Conservation (phyloP, 2,329 filamentous ascomycete genomes). For the Tolypocladium tropicale region DNA sequence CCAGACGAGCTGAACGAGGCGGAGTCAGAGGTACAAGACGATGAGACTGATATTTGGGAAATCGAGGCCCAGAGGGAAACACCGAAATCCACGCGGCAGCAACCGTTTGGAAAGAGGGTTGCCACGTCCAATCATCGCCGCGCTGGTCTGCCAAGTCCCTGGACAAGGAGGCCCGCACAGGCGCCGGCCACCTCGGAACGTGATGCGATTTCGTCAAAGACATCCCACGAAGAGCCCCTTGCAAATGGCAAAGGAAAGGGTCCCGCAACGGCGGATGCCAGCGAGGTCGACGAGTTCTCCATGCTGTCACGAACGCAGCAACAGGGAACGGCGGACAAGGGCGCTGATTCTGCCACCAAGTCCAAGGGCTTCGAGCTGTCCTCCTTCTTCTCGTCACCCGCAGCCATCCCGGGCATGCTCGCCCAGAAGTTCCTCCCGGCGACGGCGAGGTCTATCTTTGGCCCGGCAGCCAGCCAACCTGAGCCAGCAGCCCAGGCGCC, state of each 20-base stretch:
- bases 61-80: conserved; percentile 41
- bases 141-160: conserved; percentile 25
- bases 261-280: conserved; percentile 4
- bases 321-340: conserved; percentile 8
- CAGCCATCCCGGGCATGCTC: conserved; percentile 24
- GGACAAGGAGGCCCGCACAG: conserved; percentile 19
- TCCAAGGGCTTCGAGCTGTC: conserved; percentile 35
- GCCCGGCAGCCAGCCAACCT: conserved; percentile 8
- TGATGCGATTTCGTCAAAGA: conserved; percentile 4
- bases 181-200: conserved; percentile 1
- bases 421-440: conserved; percentile 19
- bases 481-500: conserved; percentile 9
- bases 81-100: conserved; percentile 20
- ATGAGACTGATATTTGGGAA: conserved; percentile 47
- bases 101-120: conserved; percentile 17
- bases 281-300: conserved; percentile 31
- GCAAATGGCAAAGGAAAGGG: conserved; percentile 2
- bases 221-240: conserved; percentile 5
- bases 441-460: conserved; percentile 10
- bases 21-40: conserved; percentile 15
- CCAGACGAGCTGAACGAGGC: conserved; percentile 4
- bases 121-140: conserved; percentile 11
- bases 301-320: conserved; percentile 24
- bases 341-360: conserved; percentile 14
- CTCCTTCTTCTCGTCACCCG: conserved; percentile 49